Evolutionary conservation across 1,284 basidiomycete genomes (phyloP), one percentile per base, ranked within the genome.

Genomic region (Heterobasidion irregulare): DNA sequence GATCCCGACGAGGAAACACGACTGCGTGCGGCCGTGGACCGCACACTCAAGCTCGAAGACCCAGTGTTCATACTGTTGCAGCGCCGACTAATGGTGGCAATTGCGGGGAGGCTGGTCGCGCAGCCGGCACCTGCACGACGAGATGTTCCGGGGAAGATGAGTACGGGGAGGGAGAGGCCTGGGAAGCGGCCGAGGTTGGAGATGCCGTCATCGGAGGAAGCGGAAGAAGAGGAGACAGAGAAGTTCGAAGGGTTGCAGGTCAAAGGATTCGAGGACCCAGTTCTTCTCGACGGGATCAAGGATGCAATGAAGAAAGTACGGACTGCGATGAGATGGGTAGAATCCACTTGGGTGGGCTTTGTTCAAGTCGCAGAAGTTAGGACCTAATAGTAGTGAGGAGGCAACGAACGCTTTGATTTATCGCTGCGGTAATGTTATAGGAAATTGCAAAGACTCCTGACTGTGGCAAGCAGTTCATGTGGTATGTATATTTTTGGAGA

Each of bases 11-110:
- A 78, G 56, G 83, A 83, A 59, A 59, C 60, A 5, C 66, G 65
- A 16, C 64, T 89, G 34, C 80, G 84, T 26, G 72, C 72, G 2
- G 76, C 81, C 1, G 84, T 88, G 6, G 75, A 80, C 52, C 75
- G 83, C 47, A 83, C 82, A 4, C 69, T 89, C 52, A 76, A 76
- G 54, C 70, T 77, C 19, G 66, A 72, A 33, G 84, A 88, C 64
- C 83, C 83, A 0, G 86, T 86, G 2, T 89, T 84, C 65, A 59
- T 74, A 50, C 69, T 89, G 4, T 66, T 89, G 38, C 80, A 79
- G 62, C 75, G 70, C 45, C 76, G 86, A 26, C 68, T 89, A 15
- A 62, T 81, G 41, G 68, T 65, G 1, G 76, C 73, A 6, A 60
- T 89, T 9, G 69, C 68, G 19, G 64, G 64, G 32, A 67, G 67